Percentiles rank a stretch among this genome's conserved stretches.
Evolutionary conservation across 805 yeast genomes (phyloP).

Genomic region (Wickerhamomyces tratensis): DNA sequence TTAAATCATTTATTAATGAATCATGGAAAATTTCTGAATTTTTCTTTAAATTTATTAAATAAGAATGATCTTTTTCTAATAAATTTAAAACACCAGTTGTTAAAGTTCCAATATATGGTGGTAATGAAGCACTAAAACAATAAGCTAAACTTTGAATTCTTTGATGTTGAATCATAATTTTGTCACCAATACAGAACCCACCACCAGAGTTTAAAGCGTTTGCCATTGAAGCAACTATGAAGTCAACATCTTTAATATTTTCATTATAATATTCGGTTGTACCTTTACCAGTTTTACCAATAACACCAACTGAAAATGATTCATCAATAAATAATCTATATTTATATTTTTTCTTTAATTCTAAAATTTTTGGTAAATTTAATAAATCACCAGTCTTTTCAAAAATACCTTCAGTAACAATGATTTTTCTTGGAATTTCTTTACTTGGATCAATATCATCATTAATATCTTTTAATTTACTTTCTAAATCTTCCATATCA

Average conservation of each 20-base stretch:
- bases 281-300: constrained; percentile 84
- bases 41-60: constrained; percentile 24
- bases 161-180: constrained; percentile 83
- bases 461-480: constrained; percentile 49
- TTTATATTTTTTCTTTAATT: constrained; percentile 72
- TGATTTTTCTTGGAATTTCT: constrained; percentile 69
- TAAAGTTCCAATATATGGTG: constrained; percentile 77
- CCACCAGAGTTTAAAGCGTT: constrained; percentile 78
- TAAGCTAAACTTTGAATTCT: constrained; percentile 84
- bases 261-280: constrained; percentile 64
- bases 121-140: constrained; percentile 90
- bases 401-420: constrained; percentile 86
- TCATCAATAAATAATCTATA: constrained; percentile 86
- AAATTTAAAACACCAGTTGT: constrained; percentile 44
- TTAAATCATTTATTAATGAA: constrained; percentile 28
- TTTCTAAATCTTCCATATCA: constrained; percentile 74
- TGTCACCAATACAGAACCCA: constrained; percentile 85
- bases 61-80: constrained; percentile 31
- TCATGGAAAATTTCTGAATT: constrained; percentile 31
- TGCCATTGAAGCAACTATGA: constrained; percentile 84
- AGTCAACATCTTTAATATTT: constrained; percentile 57
- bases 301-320: constrained; percentile 72
- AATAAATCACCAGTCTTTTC: constrained; percentile 76
- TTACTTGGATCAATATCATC: constrained; percentile 41
- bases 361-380: constrained; percentile 56